These are phyloP conservation scores for Starmerella floris DNA, from an alignment of 805 yeast genomes.

Conservation along the genomic window DNA sequence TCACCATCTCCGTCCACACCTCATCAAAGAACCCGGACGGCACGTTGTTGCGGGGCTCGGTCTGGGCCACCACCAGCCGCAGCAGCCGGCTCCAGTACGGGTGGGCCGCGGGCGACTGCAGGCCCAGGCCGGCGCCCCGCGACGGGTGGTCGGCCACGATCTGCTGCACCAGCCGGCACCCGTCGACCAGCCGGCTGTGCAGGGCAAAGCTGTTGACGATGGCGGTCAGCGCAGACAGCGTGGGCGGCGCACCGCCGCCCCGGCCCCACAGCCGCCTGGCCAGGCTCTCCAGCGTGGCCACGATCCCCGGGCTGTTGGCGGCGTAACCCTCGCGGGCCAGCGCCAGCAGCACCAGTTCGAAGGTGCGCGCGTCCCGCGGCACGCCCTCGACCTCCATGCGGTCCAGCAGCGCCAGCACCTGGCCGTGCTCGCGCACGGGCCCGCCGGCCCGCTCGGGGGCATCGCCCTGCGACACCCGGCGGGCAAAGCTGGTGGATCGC, in stretches of 20 bases:
- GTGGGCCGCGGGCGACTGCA: slow-evolving; percentile 13
- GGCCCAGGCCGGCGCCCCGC: slow-evolving; percentile 7
- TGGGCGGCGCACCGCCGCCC: slow-evolving; percentile 3
- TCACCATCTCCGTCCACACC: slow-evolving; percentile 15
- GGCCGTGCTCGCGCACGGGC: background rate
- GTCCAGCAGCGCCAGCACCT: slow-evolving; percentile 5
- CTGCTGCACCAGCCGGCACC: slow-evolving; percentile 16
- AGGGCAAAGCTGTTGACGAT: slow-evolving; percentile 22
- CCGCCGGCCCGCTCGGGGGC: background rate
- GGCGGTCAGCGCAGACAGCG: slow-evolving; percentile 20
- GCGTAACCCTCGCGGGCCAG: slow-evolving; percentile 21
- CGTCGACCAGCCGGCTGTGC: slow-evolving; percentile 20
- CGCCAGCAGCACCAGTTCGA: slow-evolving; percentile 25
- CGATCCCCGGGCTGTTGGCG: background rate
- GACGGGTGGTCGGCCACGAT: slow-evolving; percentile 4
- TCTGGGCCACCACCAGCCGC: slow-evolving; percentile 15
- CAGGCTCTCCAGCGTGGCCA: background rate
- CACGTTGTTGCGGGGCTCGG: slow-evolving; percentile 15
- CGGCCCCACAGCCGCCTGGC: slow-evolving; percentile 22
- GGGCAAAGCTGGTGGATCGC: slow-evolving; percentile 4
- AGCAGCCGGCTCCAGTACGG: slow-evolving; percentile 21
- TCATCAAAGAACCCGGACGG: slow-evolving; percentile 9
- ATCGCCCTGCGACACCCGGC: background rate
- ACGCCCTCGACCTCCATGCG: slow-evolving; percentile 21
- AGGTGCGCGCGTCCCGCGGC: slow-evolving; percentile 25